phyloP scores from a whole-genome alignment of 1,284 basidiomycete species.

The Xerocomus nothofagi region DNA sequence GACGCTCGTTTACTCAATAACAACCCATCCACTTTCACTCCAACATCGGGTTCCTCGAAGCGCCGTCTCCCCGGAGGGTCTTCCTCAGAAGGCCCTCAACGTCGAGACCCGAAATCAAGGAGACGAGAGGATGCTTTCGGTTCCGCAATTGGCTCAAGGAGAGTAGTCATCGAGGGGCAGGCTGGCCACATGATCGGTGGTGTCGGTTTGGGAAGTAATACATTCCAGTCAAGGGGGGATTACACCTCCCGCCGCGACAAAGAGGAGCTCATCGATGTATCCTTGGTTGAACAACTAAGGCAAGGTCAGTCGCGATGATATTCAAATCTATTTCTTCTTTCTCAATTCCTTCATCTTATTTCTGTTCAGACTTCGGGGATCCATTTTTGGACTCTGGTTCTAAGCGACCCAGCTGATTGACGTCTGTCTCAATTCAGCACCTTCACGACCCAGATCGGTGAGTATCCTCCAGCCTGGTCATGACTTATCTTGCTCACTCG shows the following conservation, averaged over 20 bases:
- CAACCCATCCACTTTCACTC: constrained; percentile 20
- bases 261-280: constrained; percentile 44
- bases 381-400: constrained; percentile 42
- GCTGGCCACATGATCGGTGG: constrained; percentile 14
- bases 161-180: constrained; percentile 28
- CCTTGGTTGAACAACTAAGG: constrained; percentile 41
- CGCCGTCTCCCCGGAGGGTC: constrained; percentile 41
- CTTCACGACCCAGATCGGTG: constrained; percentile 6
- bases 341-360: constrained; percentile 2
- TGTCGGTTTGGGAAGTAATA: constrained; percentile 22
- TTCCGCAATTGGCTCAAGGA: constrained; percentile 21
- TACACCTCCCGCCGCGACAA: constrained; percentile 33
- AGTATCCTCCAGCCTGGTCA: constrained; percentile 1
- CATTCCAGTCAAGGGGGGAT: constrained; percentile 29
- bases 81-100: constrained; percentile 33
- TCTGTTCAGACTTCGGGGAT: constrained; percentile 44
- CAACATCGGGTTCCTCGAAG: constrained; percentile 34
- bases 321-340: background rate
- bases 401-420: constrained; percentile 23
- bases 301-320: constrained; percentile 32
- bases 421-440: background rate
- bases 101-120: constrained; percentile 42
- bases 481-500: constrained; percentile 23
- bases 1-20: constrained; percentile 23
- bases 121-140: constrained; percentile 40